Base-by-base conservation (phyloP, 495 filamentous ascomycete species). In the Penicillium paradoxum region DNA sequence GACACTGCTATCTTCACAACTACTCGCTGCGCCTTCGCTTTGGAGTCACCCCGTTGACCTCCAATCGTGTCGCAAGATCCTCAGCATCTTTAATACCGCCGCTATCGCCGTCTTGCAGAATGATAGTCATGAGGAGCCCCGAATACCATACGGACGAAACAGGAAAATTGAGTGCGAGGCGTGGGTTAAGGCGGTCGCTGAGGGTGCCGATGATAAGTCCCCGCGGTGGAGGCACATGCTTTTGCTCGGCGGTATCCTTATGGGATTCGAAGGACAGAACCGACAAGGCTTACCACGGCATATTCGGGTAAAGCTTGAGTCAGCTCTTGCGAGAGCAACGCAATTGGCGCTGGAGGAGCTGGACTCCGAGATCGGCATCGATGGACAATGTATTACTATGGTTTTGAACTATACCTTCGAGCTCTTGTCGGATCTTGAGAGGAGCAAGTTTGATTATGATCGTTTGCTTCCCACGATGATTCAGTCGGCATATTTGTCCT, bases 61-160 rank as follows among this genome's bases (percentile, higher is more conserved):
- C 29, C 79, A 80, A 34, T 83, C 84, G 2, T 82, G 85, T 64
- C 80, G 88, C 56, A 84, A 85, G 56, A 80, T 93, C 56, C 79
- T 97, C 55, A 87, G 90, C 65, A 82, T 95, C 56, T 97, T 89
- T 77, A 93, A 95, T 65, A 86, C 86, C 11, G 89, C 93, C 46
- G 83, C 87, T 2, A 79, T 82, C 45, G 81, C 81, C 24, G 73
- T 91, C 9, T 73, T 83, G 49, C 77, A 81, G 50, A 78, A 81
- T 59, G 81, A 83, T 40, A 69, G 65, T 5, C 68, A 68, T 39
- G 69, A 66, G 46, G 69, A 67, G 13, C 67, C 72, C 2, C 65
- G 68, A 14, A 65, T 73, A 36, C 66, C 70, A 4, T 64, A 71
- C 60, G 18, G 73, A 55, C 49, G 68, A 59, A 49, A 79, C 71